phyloP scores from a whole-genome alignment of 805 yeast species.

The Ascoidea asiatica region DNA sequence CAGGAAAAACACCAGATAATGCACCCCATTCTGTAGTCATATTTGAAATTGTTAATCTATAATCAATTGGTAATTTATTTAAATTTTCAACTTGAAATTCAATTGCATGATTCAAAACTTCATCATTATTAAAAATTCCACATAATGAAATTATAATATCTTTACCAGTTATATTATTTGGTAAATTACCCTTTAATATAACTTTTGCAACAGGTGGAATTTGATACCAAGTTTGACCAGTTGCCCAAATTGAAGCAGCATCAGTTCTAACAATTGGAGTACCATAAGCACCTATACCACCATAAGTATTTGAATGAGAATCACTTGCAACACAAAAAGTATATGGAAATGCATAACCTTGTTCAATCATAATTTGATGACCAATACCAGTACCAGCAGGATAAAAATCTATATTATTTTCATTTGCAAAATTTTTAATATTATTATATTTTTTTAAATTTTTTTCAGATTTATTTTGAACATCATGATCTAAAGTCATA shows the following conservation, averaged over 20 bases:
- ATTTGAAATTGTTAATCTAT: constrained; percentile 85
- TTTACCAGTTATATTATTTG: constrained; percentile 85
- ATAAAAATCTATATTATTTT: constrained; percentile 90
- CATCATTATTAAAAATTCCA: constrained; percentile 85
- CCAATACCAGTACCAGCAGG: constrained; percentile 99
- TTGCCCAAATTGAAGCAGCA: constrained; percentile 99
- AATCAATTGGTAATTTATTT: constrained; percentile 57
- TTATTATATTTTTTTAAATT: constrained; percentile 79
- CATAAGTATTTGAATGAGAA: constrained; percentile 95
- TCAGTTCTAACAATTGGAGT: constrained; percentile 98
- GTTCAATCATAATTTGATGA: constrained; percentile 97
- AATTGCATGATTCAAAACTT: constrained; percentile 86
- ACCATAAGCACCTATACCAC: constrained; percentile 92
- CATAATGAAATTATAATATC: constrained; percentile 95
- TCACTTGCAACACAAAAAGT: constrained; percentile 93
- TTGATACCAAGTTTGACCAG: constrained; percentile 99
- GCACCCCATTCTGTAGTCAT: constrained; percentile 99
- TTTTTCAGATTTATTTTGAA: constrained; percentile 83
- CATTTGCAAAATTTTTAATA: constrained; percentile 78
- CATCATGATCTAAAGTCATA: constrained; percentile 95
- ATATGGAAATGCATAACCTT: constrained; percentile 94
- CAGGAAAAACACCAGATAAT: constrained; percentile 93
- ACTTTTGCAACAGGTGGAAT: constrained; percentile 97
- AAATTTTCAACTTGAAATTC: constrained; percentile 84
- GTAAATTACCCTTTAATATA: constrained; percentile 69